Percentiles rank a stretch among this genome's conserved stretches.
Conservation (phyloP, 2,329 filamentous ascomycete species). For the Aureobasidium sp. region DNA sequence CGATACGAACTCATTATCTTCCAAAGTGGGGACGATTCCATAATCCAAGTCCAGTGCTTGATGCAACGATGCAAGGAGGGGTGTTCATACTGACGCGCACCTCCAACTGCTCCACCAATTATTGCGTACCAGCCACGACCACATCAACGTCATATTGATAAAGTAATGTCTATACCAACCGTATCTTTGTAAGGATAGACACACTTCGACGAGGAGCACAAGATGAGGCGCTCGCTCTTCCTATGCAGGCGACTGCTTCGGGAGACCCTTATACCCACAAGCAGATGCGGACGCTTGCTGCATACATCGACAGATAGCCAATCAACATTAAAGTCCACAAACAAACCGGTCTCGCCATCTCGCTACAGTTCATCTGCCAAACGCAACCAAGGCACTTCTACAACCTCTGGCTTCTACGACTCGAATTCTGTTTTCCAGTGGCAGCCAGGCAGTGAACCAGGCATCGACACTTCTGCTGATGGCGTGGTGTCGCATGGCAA, state of each 20-base stretch:
- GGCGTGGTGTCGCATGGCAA: constrained; percentile 11
- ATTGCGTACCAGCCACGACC: not conserved
- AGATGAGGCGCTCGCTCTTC: constrained; percentile 1
- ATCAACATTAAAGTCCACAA: not conserved
- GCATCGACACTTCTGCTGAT: constrained; percentile 20
- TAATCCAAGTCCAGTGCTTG: not conserved
- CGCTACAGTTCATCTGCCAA: not conserved
- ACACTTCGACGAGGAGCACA: not conserved
- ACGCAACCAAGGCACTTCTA: not conserved
- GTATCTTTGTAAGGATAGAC: not conserved
- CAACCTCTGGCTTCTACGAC: constrained; percentile 8
- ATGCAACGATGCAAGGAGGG: not conserved
- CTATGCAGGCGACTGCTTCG: not conserved
- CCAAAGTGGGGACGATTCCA: not conserved
- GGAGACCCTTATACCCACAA: not conserved
- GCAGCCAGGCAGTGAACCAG: constrained; percentile 19
- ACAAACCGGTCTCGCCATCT: not conserved
- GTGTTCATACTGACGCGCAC: not conserved
- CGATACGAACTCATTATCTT: not conserved
- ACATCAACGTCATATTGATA: constrained; percentile 1
- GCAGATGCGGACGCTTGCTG: not conserved
- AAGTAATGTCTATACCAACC: not conserved
- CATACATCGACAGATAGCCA: not conserved
- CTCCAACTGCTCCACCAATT: not conserved
- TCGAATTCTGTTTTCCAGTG: constrained; percentile 2